Base-by-base conservation (phyloP, 495 filamentous ascomycete species). In the Lophiotrema nucula region DNA sequence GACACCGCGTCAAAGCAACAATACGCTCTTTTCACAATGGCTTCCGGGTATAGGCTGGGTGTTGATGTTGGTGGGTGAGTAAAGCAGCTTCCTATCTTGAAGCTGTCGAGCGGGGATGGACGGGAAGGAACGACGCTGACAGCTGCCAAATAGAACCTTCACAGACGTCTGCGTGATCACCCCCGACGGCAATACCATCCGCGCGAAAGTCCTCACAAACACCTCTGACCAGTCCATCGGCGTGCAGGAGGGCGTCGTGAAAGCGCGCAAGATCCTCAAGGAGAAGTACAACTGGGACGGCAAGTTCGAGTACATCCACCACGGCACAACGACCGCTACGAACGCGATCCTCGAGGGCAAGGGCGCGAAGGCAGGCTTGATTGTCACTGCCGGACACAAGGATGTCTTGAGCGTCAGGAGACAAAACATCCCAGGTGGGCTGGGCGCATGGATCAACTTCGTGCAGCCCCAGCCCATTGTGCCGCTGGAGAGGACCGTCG, bases 151-250 rank as follows among this genome's bases (percentile, higher is more conserved):
- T 42, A 58, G 77, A 42, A 80, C 77, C 16, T 80, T 80, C 65
- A 80, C 77, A 1, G 77, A 80, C 45, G 70, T 79, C 2, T 75
- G 69, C 43, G 73, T 73, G 13, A 69, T 80, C 60, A 71, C 73
- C 4, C 76, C 76, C 5, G 53, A 71, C 11, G 73, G 75, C 2
- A 58, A 72, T 8, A 70, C 67, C 0, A 70, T 74, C 6, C 67
- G 77, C 8, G 73, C 77, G 4, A 80, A 80, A 47, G 74, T 78
- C 1, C 77, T 73, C n/a, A 77, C 76, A 3, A 79, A 76, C 3
- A 69, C 70, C 28, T 55, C 67, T 3, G 77, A 79, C 53, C 77
- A 79, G 58, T 77, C 74, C 43, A 70, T 80, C 37, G 77, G 74
- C 0, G 77, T 80, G 22, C 69, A 73, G 21, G 64, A 78, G 11